Evolutionary conservation across 805 yeast species (phyloP).

Genomic region (Candida parachauliodes): DNA sequence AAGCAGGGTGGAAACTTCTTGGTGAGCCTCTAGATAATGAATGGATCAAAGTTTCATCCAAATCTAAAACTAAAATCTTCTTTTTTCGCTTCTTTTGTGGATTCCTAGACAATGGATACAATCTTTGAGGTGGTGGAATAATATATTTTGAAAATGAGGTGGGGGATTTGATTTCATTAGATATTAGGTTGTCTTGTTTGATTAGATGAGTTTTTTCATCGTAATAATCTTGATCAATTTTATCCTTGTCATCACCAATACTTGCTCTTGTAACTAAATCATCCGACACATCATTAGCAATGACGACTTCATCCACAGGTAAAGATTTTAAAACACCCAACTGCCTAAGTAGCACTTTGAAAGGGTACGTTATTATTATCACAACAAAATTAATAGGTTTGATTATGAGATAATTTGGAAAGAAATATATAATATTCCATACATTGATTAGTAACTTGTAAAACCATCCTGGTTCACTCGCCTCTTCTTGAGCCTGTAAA

Average conservation of each 20-base stretch:
- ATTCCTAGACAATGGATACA: slow-evolving; percentile 39
- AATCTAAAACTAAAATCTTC: slow-evolving; percentile 79
- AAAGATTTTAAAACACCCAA: slow-evolving; percentile 1
- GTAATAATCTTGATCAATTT: slow-evolving; percentile 5
- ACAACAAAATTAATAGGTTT: slow-evolving; percentile 50
- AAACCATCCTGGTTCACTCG: not conserved
- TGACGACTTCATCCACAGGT: not conserved
- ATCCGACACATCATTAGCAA: slow-evolving; percentile 1
- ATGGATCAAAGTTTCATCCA: slow-evolving; percentile 93
- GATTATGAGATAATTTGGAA: slow-evolving; percentile 40
- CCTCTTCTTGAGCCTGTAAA: not conserved
- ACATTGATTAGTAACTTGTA: slow-evolving; percentile 2
- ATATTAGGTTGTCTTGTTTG: slow-evolving; percentile 38
- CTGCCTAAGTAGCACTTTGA: slow-evolving; percentile 24
- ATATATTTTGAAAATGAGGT: slow-evolving; percentile 39
- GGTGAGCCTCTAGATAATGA: slow-evolving; percentile 71
- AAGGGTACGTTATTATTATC: slow-evolving; percentile 55
- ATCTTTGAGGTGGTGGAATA: slow-evolving; percentile 44
- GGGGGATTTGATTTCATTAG: slow-evolving; percentile 41
- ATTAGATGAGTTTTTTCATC: slow-evolving; percentile 34
- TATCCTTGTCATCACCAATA: not conserved
- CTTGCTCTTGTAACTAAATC: slow-evolving; percentile 8
- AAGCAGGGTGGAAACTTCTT: slow-evolving; percentile 32
- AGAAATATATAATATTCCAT: slow-evolving; percentile 10
- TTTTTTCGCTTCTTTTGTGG: slow-evolving; percentile 35